Evolutionary conservation across 768 basidiomycete species (phyloP), one percentile per base, ranked within the genome.

Genomic region (Russula foetens): DNA sequence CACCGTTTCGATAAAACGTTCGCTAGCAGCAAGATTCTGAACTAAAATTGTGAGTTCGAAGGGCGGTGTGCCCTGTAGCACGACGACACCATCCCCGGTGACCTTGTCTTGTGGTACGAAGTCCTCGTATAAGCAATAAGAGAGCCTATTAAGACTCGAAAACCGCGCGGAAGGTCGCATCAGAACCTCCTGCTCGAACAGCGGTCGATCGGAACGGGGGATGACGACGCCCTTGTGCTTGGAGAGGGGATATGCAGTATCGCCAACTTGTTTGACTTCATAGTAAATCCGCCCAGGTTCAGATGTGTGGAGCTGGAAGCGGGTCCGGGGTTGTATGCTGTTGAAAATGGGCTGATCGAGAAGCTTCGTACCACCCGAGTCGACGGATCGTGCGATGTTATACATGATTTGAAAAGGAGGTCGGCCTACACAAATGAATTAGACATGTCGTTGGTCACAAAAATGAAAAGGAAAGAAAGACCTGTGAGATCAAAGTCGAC

Each of bases 341-440:
- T 85, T 91, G 75, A 93, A 87, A 1, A 82, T 84, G 1, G 87
- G 85, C 64, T 90, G 88, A 59, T 85, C 88, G 31, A 89, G 74
- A 49, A 92, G 77, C 62, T 77, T 82, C 2, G 84, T 88, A 7
- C 83, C 86, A 4, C 90, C 88, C 19, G 76, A 75, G 9, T 86
- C 87, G 55, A 76, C 79, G 53, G 85, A 79, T 69, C 82, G 80
- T 1, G 87, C 90, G 56, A 92, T 83, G 65, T 91, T 89, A 72
- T 95, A 97, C 80, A 83, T 86, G 63, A 96, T 85, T 70, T 96
- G 87, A 81, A 95, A 98, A 0, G 94, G 94, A n/a, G 92, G 85
- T 23, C 85, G 84, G 53, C 94, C 94, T 90, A 67, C 28, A 2
- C 15, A 26, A 43, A 49, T 33, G 15, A 23, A 26, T 59, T 35